These are phyloP conservation scores for Globisporangium rhizosaccharum DNA, from an alignment of 352 stramenopile genomes.

Conservation along the genomic window DNA sequence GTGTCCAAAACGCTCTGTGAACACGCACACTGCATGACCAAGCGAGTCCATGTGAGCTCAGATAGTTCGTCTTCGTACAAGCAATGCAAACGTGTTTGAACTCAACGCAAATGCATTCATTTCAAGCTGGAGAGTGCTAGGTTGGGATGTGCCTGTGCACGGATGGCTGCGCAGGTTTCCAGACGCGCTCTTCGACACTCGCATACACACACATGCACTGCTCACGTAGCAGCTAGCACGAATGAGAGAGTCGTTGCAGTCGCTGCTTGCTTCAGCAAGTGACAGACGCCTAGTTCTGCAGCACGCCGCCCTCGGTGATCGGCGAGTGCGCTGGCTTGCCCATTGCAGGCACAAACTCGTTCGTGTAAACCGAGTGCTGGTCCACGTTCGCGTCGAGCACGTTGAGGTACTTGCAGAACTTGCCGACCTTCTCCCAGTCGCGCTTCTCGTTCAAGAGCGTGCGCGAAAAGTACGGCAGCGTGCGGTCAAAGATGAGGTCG, in stretches of 20 bases:
- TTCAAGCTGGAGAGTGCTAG: too few species aligned
- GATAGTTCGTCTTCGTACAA: too few species aligned
- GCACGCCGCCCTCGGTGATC: conserved; percentile 34
- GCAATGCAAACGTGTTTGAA: too few species aligned
- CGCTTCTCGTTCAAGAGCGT: conserved; percentile 42
- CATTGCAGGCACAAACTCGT: conserved; percentile 45
- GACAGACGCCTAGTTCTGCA: conserved; percentile 17
- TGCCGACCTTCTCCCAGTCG: conserved; percentile 51
- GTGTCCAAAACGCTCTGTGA: too few species aligned
- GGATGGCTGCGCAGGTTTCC: too few species aligned
- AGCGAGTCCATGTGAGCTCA: too few species aligned
- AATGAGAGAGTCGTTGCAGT: too few species aligned
- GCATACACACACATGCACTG: too few species aligned
- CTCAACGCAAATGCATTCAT: too few species aligned
- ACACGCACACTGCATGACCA: too few species aligned
- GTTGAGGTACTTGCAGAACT: conserved; percentile 51
- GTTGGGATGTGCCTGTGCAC: too few species aligned
- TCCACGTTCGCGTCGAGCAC: conserved; percentile 36
- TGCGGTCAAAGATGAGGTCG: conserved; percentile 47
- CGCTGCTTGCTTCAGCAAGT: neutral
- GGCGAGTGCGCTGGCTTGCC: conserved; percentile 35
- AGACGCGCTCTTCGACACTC: too few species aligned
- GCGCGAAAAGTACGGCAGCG: conserved; percentile 44
- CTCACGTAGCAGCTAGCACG: neutral
- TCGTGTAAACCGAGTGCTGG: conserved; percentile 52